Base-by-base conservation (phyloP, 2,329 filamentous ascomycete species). In the Calonectria naviculata region DNA sequence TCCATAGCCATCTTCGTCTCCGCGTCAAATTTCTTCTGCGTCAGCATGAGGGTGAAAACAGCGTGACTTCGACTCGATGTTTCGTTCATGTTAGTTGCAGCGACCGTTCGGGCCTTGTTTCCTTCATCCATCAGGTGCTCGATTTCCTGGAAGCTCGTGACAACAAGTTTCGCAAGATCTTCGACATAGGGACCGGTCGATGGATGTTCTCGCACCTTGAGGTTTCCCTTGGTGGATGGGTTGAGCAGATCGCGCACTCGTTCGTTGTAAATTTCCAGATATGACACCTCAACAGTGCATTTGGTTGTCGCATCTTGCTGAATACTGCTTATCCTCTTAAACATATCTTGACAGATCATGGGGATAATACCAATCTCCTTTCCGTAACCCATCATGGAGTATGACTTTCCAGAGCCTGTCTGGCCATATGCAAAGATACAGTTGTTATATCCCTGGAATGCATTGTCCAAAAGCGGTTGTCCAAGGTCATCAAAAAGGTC, bases 351-450 rank as follows among this genome's bases (percentile, higher is more conserved):
- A 83, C 97, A 99, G 85, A 99, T 99, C 79, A 92, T 94, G 54
- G 97, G 97, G 73, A 98, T 98, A 74, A 99, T 97, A 83, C 97
- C 97, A 69, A 95, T 90, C 80, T 99, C 96, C 79, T 96, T 93
- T 65, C 97, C 97, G 84, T 98, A 99, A 60, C 97, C 97, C 97
- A 99, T 99, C 96, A 99, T 99, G 36, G 95, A 98, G 84, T 99
- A 99, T 19, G 95, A 98, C 86, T 99, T 99, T 84, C 97, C 97
- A 1, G 97, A 98, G 76, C 97, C 97, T 2, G 97, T 99, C 86
- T 99, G 97, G 21, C 97, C 97, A 81, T 99, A 99, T 17, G 97
- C 97, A 82, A 99, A 99, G 80, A 99, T 99, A 88, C 97, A 99
- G 84, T 98, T 99, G 88, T 99, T 98, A 87, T 98, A 99, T 52